Percentiles rank a stretch among this genome's conserved stretches.
Evolutionary conservation across 2,329 filamentous ascomycete genomes (phyloP).

Genomic region (Cytospora mali): DNA sequence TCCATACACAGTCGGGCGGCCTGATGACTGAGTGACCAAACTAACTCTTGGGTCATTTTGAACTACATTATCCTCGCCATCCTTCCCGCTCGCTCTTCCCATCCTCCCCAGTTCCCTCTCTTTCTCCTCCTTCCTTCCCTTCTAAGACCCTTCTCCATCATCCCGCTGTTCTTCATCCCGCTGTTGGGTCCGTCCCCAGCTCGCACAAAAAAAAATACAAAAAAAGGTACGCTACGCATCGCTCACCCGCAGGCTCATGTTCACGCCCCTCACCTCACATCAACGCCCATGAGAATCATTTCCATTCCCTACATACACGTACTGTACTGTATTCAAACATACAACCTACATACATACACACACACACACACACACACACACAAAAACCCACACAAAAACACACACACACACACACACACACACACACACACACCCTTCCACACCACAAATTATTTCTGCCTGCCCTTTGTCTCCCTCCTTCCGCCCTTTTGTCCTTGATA

Average conservation of each 20-base stretch:
- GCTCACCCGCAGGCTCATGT: not conserved
- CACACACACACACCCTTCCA: not conserved
- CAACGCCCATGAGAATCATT: not conserved
- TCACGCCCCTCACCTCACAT: not conserved
- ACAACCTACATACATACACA: no score
- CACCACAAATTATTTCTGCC: not conserved
- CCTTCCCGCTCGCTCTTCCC: constrained; percentile 15
- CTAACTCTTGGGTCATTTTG: constrained; percentile 5
- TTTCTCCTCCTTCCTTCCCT: not conserved
- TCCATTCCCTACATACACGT: not conserved
- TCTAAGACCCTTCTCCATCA: not conserved
- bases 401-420: not conserved
- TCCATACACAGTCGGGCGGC: not conserved
- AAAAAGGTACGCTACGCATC: constrained; percentile 14
- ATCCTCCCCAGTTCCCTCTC: not conserved
- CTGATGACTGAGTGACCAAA: not conserved
- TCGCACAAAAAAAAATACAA: not conserved
- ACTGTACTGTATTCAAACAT: no score
- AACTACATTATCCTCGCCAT: constrained; percentile 15
- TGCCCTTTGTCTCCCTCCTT: constrained; percentile 2
- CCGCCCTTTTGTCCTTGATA: not conserved
- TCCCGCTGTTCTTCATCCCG: constrained; percentile 1
- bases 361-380: not conserved
- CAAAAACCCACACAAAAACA: not conserved
- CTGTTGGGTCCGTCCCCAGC: constrained; percentile 14